Conservation (phyloP, 805 yeast genomes). For the Torulaspora indica region DNA sequence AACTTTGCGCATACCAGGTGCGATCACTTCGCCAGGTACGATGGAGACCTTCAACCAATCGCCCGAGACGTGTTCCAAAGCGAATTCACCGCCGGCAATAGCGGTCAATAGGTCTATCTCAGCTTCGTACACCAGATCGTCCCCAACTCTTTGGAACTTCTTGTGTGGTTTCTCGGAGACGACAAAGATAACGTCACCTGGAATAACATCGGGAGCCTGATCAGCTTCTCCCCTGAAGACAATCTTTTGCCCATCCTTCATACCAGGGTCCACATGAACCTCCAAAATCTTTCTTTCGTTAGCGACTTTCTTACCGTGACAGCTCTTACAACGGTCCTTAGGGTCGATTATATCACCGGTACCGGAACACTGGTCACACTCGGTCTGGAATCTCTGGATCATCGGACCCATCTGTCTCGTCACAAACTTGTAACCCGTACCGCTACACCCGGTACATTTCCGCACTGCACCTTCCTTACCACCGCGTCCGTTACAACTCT, state of each 20-base stretch:
- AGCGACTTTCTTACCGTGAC: slow-evolving; percentile 84
- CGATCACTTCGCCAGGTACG: slow-evolving; percentile 86
- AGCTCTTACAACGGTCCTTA: slow-evolving; percentile 79
- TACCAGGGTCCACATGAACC: slow-evolving; percentile 95
- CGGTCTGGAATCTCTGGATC: slow-evolving; percentile 95
- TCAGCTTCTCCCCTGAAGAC: slow-evolving; percentile 95
- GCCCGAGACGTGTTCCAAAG: slow-evolving; percentile 84
- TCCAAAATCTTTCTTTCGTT: slow-evolving; percentile 88
- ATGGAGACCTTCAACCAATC: slow-evolving; percentile 80
- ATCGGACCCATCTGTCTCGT: slow-evolving; percentile 99
- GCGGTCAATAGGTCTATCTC: slow-evolving; percentile 92
- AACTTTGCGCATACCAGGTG: slow-evolving; percentile 78
- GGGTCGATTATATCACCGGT: slow-evolving; percentile 83
- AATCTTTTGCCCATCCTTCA: slow-evolving; percentile 88
- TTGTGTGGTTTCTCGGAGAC: slow-evolving; percentile 87
- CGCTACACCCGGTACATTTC: slow-evolving; percentile 82
- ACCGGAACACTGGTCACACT: slow-evolving; percentile 89
- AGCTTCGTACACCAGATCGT: slow-evolving; percentile 78
- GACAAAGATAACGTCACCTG: slow-evolving; percentile 94
- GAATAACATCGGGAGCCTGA: slow-evolving; percentile 88
- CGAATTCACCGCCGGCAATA: slow-evolving; percentile 90
- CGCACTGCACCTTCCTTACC: slow-evolving; percentile 89
- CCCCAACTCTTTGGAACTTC: slow-evolving; percentile 78
- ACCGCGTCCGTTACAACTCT: slow-evolving; percentile 88
- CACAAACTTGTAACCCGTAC: slow-evolving; percentile 85